Evolutionary conservation across 2,329 filamentous ascomycete genomes (phyloP), one percentile per base, ranked within the genome.

Genomic region (Ophiostoma himal-ulmi): DNA sequence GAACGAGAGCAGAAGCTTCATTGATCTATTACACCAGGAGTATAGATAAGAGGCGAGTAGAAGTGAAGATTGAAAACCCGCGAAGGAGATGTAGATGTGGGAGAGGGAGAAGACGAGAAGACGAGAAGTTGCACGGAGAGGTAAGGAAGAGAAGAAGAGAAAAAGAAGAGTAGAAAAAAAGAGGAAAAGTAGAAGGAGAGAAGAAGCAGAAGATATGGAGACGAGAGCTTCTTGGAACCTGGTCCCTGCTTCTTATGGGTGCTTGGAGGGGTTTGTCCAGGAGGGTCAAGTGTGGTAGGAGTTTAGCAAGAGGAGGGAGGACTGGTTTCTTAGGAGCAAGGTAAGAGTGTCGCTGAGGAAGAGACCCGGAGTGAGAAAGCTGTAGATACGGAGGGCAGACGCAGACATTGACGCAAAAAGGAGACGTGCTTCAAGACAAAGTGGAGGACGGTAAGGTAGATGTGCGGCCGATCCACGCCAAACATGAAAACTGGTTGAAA

Each of bases 1-100:
- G 66, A 57, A 36, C 67, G 65, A 37, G 57, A 65, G 70, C 69
- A 68, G 52, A 22, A 48, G 64, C 44, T 26, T 48, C 62, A 30
- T 62, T 48, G 68, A 30, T 62, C 36, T 69, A 67, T 69, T 62
- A 69, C 62, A 71, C 69, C 26, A 62, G n/a, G 48, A 57, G 34
- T 20, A 54, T 60, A 60, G 22, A 62, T 22, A 67, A 67, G 11
- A 62, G 48, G 44, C 13, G 20, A 30, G 37, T 13, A 57, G 17
- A 69, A 65, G 37, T 22, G 17, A 69, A 65, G 39, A 57, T n/a
- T 13, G 44, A 39, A 34, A 60, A 13, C 39, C 7, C 44, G 8
- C 17, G 5, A 20, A 48, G 44, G 44, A 20, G 44, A 57, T 57
- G 52, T 26, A 57, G 52, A 57, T 22, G 52, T 57, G 52, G 52